Evolutionary conservation across 2,329 filamentous ascomycete genomes (phyloP), one percentile per base, ranked within the genome.

Genomic region (Trichoderma lentiforme): DNA sequence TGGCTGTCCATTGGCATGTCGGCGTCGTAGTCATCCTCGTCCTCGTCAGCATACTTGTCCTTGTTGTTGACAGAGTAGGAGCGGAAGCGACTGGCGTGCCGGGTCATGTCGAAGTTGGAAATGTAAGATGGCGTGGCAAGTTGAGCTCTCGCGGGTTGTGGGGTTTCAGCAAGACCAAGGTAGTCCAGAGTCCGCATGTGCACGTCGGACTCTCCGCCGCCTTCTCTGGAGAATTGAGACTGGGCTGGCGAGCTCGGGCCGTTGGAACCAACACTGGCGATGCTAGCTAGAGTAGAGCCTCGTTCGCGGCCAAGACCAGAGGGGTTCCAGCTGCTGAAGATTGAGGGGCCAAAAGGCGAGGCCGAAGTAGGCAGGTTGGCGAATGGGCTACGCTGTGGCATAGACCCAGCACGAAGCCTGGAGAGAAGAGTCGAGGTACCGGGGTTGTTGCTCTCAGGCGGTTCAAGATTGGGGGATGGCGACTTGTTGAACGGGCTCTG

Each of bases 51-150:
- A 77, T 98, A 98, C 81, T 96, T 97, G 80, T 98, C 95, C 82
- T 97, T 98, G 71, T 97, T 97, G 82, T 99, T 99, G 75, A 99
- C 96, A 1, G 96, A 99, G 81, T 98, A 98, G 2, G 96, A 99
- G 61, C 96, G 91, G 86, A 98, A 97, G 67, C 96, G 90, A 80
- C 93, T 98, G 58, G 91, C 87, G 76, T 93, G 92, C 79, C 91
- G 92, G 75, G 93, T 88, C 79, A 93, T 91, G 73, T 91, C 90
- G 73, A 95, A 85, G 78, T 92, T 92, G 58, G 92, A 91, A 39
- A 95, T 86, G 75, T 94, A 92, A 3, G 92, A 92, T 3, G 92
- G 91, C 9, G 93, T 91, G 56, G 90, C 90, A 74, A 97, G 84
- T 74, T 91, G 92, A 63, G 93, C 91, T 74, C 91, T 89, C 73